phyloP scores from a whole-genome alignment of 129 eudicot species.

The Helichrysum umbraculigerum region DNA sequence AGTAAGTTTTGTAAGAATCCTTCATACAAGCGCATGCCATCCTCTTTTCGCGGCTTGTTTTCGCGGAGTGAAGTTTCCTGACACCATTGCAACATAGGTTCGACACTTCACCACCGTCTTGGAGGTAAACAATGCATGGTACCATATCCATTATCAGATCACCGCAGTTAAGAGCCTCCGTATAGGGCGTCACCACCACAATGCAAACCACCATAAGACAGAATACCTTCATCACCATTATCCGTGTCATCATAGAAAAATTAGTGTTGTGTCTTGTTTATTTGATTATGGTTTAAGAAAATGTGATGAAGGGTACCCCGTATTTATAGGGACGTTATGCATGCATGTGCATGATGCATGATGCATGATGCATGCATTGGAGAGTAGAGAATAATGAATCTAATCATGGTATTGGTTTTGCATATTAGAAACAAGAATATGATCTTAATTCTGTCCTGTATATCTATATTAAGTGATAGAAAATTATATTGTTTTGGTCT shows the following conservation, averaged over 20 bases:
- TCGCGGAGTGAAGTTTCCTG: constrained; percentile 24
- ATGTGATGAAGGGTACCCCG: not conserved
- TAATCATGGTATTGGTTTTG: no score
- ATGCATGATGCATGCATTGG: no score
- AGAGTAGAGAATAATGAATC: no score
- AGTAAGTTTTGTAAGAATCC: not conserved
- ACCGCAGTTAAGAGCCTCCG: constrained; percentile 35
- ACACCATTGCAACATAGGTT: constrained; percentile 38
- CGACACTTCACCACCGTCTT: not conserved
- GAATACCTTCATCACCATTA: constrained; percentile 8
- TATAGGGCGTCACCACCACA: constrained; percentile 25
- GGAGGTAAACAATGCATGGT: constrained; percentile 39
- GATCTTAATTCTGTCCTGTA: no score
- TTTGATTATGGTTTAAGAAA: constrained; percentile 11
- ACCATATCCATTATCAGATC: constrained; percentile 16
- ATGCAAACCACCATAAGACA: constrained; percentile 20
- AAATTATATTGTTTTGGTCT: no score
- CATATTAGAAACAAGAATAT: no score
- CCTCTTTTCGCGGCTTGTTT: constrained; percentile 28
- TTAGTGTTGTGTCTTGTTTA: not conserved
- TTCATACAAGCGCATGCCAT: constrained; percentile 45
- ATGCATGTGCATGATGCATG: no score
- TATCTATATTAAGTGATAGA: no score
- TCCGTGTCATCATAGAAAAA: not conserved
- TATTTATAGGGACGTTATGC: constrained; percentile 23